Percentiles rank a stretch among this genome's conserved stretches.
These are phyloP conservation scores for Hibiscus mutabilis DNA, from an alignment of 345 rosid species.

Conservation along the genomic window DNA sequence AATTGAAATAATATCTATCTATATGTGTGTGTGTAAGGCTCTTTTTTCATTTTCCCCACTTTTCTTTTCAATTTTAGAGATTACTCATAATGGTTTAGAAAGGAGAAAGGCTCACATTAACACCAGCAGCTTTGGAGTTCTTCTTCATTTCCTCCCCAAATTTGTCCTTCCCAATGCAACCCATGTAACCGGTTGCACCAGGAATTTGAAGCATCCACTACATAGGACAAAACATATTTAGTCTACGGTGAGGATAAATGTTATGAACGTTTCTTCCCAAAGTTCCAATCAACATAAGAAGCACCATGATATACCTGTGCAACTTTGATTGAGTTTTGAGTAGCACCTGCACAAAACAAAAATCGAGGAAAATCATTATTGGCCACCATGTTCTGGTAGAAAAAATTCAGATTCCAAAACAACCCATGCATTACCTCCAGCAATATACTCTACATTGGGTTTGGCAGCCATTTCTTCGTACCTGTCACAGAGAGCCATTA, in stretches of 20 bases:
- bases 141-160: conserved; percentile 97
- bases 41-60: background rate
- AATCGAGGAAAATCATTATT: background rate
- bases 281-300: background rate
- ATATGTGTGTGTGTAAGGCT: background rate
- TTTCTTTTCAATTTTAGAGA: background rate
- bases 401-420: background rate
- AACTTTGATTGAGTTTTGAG: conserved; percentile 89
- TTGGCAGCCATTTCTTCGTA: conserved; percentile 45
- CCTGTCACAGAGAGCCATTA: conserved; percentile 24
- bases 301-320: conserved; percentile 55
- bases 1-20: background rate
- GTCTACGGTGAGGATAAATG: background rate
- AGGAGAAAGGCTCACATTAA: conserved; percentile 41
- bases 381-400: background rate
- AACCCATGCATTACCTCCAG: conserved; percentile 49
- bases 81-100: background rate
- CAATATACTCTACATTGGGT: conserved; percentile 50
- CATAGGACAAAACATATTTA: conserved; percentile 1
- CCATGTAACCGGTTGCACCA: conserved; percentile 82
- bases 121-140: conserved; percentile 59
- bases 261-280: background rate
- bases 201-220: conserved; percentile 99
- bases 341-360: conserved; percentile 42
- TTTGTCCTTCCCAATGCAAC: conserved; percentile 91